Conservation (phyloP, 352 stramenopile species). For the Halophytophthora polymorphica region DNA sequence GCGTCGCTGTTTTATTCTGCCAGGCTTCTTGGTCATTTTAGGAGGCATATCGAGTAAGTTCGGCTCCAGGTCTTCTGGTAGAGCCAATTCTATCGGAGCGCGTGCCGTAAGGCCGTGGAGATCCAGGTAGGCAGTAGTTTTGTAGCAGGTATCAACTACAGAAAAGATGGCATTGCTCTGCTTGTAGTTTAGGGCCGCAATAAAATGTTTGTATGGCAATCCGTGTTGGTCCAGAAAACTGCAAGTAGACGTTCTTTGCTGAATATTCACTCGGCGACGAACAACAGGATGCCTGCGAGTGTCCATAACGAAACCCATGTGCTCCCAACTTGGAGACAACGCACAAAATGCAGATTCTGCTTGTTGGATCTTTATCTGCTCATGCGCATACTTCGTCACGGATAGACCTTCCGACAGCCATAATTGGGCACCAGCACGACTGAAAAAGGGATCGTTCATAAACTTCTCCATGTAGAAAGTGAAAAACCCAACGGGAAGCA, state of each 20-base stretch:
- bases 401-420: conserved; percentile 5
- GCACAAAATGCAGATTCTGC: conserved; percentile 1
- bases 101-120: conserved; percentile 1
- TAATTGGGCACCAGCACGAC: background rate
- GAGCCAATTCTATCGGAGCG: conserved; percentile 1
- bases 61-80: background rate
- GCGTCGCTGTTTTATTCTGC: no score
- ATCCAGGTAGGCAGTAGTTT: background rate
- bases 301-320: conserved; percentile 3
- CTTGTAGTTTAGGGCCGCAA: conserved; percentile 5
- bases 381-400: conserved; percentile 9
- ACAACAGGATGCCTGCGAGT: background rate
- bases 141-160: conserved; percentile 11
- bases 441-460: conserved; percentile 5
- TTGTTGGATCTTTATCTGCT: conserved; percentile 4
- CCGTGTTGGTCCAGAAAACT: conserved; percentile 8
- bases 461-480: conserved; percentile 20
- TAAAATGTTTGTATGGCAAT: conserved; percentile 13
- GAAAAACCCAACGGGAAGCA: conserved; percentile 10
- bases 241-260: conserved; percentile 9
- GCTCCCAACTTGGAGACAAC: background rate
- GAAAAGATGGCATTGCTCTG: conserved; percentile 2
- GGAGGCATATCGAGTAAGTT: background rate
- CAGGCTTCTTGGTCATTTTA: no score
- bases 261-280: conserved; percentile 1